Conservation (phyloP, 192 early-diverging fungal genomes). For the Chytriomyces confervae region DNA sequence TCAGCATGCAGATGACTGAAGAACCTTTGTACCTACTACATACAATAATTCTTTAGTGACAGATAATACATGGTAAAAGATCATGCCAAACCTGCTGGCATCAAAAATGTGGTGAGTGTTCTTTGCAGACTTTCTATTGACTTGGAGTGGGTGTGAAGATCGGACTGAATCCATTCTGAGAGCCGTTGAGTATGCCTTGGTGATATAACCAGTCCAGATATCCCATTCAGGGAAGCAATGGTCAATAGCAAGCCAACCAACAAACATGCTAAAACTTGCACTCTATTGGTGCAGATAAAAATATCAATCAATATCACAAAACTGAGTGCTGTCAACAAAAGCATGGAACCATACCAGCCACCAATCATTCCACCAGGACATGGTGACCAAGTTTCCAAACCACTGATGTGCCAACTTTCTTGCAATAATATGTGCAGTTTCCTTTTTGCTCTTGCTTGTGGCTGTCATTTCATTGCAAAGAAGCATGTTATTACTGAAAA, state of each 20-base stretch:
- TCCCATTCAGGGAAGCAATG: slow-evolving; percentile 93
- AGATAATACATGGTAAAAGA: too few species aligned
- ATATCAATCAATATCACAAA: not conserved
- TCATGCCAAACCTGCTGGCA: slow-evolving; percentile 74
- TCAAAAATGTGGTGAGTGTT: slow-evolving; percentile 96
- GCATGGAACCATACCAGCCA: slow-evolving; percentile 84
- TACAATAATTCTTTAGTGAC: not conserved
- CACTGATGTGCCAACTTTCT: slow-evolving; percentile 78
- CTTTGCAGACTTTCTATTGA: slow-evolving; percentile 76
- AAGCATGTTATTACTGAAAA: slow-evolving; percentile 80
- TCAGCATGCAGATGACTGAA: slow-evolving; percentile 91
- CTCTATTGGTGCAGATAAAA: slow-evolving; percentile 87
- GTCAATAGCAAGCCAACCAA: slow-evolving; percentile 85
- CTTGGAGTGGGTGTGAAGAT: slow-evolving; percentile 90
- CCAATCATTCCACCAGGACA: slow-evolving; percentile 93
- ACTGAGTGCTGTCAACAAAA: not conserved
- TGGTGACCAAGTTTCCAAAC: slow-evolving; percentile 96
- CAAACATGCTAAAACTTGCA: slow-evolving; percentile 96
- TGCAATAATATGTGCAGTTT: slow-evolving; percentile 83
- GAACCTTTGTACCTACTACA: slow-evolving; percentile 77
- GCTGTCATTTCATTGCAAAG: slow-evolving; percentile 81
- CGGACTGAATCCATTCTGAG: slow-evolving; percentile 80
- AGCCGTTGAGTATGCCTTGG: slow-evolving; percentile 75
- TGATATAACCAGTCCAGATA: slow-evolving; percentile 85
- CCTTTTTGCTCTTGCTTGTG: slow-evolving; percentile 74